Base-by-base conservation (phyloP, 129 eudicot genomes). In the Tagetes patula region DNA sequence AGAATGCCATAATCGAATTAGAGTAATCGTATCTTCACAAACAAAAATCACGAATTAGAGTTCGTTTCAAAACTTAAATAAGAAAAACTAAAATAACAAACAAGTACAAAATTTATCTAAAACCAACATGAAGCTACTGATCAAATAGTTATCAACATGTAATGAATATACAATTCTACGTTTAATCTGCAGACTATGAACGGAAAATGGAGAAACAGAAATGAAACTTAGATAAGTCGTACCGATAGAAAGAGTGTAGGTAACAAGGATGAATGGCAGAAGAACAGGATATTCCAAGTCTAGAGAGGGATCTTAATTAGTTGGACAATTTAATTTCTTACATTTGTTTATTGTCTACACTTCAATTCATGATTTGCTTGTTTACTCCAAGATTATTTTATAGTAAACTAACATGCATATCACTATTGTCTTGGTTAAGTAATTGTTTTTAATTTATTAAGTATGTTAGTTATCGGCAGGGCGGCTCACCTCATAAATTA, bases 301-400 rank as follows among this genome's bases (percentile, higher is more conserved):
- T 6, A 40, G 0, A 1, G 2, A 40, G 3, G 50, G 12, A 3
- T 8, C 13, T 8, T 39, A 41, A 65, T 65, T 60, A 65, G 49
- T 38, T 14, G 50, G 49, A 65, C 32, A 27, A 40, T 65, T 38
- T 65, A 40, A 65, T 65, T n/a, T 60, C 69, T n/a, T n/a, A 38
- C 50, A 14, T 6, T 65, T 39, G 4, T 65, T 65, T 32, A 61
- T 6, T 38, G 1, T 3, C 12, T 27, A 37, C 36, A 0, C 5
- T 2, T 31, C 1, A 20, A 20, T 20, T 20, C 27, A 20, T 20
- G 27, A 20, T 20, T 20, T 20, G 27, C 27, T 20, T 20, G 27
- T 20, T 20, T 20, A 20, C 27, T 20, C 27, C 27, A 20, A 20
- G 27, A 20, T 20, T 20, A 20, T 20, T 20, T 20, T 20, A 20